phyloP scores from a whole-genome alignment of 164 flowering plant species.

The Litsea cubeba region DNA sequence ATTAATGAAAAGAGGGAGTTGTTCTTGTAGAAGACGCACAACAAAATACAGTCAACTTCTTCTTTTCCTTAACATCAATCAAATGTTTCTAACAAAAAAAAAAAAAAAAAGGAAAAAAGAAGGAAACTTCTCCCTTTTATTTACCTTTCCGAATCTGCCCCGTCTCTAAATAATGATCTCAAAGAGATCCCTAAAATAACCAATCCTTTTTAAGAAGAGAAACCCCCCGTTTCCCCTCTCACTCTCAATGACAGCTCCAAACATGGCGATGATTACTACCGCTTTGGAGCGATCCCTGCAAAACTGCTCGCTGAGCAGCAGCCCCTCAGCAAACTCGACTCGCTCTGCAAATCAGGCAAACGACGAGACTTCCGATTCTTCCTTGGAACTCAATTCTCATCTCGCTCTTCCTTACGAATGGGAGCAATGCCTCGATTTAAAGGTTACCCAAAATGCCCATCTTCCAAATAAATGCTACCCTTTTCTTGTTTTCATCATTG shows the following conservation, averaged over 20 bases:
- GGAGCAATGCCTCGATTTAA: conserved; percentile 96
- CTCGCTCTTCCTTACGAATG: conserved; percentile 73
- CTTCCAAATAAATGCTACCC: not conserved
- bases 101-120: no score
- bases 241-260: conserved; percentile 40
- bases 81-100: no score
- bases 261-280: conserved; percentile 59
- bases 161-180: not conserved
- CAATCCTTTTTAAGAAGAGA: not conserved
- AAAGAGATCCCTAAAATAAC: not conserved
- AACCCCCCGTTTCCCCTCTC: not conserved
- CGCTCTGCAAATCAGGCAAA: not conserved
- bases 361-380: conserved; percentile 19
- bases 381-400: conserved; percentile 74
- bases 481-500: not conserved
- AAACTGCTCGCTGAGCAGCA: conserved; percentile 58
- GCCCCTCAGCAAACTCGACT: conserved; percentile 16
- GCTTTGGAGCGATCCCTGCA: conserved; percentile 69
- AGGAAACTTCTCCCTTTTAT: no score
- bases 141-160: not conserved
- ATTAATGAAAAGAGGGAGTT: no score
- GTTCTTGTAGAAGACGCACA: no score
- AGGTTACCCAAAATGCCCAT: conserved; percentile 33
- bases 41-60: no score
- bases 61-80: no score